Evolutionary conservation across 78 protist species (phyloP).

Genomic region (Isochrysis galbana): DNA sequence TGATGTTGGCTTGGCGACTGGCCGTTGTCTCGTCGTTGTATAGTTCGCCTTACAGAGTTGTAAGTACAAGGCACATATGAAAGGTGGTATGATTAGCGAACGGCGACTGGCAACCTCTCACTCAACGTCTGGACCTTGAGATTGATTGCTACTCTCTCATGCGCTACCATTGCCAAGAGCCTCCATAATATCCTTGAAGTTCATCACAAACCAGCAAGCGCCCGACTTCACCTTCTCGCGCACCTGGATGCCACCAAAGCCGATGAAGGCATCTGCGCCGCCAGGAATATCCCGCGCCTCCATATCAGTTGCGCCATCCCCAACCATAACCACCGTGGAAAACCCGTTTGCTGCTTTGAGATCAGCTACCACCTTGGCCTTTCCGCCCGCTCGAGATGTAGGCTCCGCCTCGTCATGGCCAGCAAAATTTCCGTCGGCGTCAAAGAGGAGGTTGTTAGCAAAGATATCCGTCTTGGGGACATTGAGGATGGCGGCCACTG

Average conservation of each 20-base stretch:
- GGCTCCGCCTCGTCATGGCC: conserved; percentile 49
- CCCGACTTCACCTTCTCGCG: conserved; percentile 47
- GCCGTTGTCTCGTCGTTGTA: too few species aligned
- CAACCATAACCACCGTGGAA: conserved; percentile 47
- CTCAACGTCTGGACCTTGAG: too few species aligned
- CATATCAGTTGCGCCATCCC: conserved; percentile 68
- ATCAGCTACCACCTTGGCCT: conserved; percentile 36
- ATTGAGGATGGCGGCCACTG: conserved; percentile 44
- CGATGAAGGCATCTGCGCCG: conserved; percentile 48
- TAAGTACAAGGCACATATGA: too few species aligned
- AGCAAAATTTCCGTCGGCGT: conserved; percentile 30
- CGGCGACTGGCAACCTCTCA: too few species aligned
- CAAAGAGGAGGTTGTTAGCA: conserved; percentile 57
- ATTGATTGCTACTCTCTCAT: too few species aligned
- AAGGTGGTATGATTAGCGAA: too few species aligned
- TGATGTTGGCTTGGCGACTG: too few species aligned
- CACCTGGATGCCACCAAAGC: conserved; percentile 54
- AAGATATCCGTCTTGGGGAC: conserved; percentile 31
- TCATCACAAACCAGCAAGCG: conserved; percentile 54
- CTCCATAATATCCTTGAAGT: conserved; percentile 9
- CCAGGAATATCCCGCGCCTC: conserved; percentile 52
- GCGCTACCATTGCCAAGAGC: too few species aligned
- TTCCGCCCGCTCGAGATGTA: conserved; percentile 54
- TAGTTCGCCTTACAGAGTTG: too few species aligned
- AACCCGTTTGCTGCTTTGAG: background rate